These are phyloP conservation scores for Colletotrichum chrysophilum DNA, from an alignment of 2,329 filamentous ascomycete genomes.

Conservation along the genomic window DNA sequence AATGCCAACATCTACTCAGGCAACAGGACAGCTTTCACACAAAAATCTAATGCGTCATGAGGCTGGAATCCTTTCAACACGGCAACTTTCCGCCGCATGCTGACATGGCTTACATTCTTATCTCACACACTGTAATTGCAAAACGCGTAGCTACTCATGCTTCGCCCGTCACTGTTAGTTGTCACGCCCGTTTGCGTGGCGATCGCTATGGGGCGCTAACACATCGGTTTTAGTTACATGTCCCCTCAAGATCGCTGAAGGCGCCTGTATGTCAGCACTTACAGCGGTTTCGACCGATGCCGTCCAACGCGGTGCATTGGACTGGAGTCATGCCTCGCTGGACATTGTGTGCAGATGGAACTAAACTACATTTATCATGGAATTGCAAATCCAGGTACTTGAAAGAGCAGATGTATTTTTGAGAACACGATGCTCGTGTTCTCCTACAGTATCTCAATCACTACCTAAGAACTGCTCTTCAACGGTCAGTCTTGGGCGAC, in stretches of 20 bases:
- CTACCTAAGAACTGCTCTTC: not conserved
- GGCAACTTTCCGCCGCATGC: not conserved
- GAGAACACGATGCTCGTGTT: not conserved
- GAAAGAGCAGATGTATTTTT: not conserved
- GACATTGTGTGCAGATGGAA: not conserved
- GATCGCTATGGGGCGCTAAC: not conserved
- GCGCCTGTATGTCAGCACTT: not conserved
- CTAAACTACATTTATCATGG: not conserved
- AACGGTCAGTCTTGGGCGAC: not conserved
- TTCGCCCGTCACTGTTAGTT: not conserved
- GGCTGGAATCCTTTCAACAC: not conserved
- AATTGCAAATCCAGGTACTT: not conserved
- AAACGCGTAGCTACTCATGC: not conserved
- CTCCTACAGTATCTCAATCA: not conserved
- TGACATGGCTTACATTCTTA: not conserved
- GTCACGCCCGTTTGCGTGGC: not conserved
- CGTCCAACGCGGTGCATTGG: not conserved
- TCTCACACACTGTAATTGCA: not conserved
- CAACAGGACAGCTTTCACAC: not conserved
- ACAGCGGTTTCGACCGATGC: not conserved
- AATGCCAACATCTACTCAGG: not conserved
- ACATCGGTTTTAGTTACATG: not conserved
- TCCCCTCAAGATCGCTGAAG: not conserved
- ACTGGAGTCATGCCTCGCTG: not conserved
- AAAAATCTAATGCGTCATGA: not conserved